Evolutionary conservation across 495 filamentous ascomycete species (phyloP).

Genomic region (Trichoderma parareesei): DNA sequence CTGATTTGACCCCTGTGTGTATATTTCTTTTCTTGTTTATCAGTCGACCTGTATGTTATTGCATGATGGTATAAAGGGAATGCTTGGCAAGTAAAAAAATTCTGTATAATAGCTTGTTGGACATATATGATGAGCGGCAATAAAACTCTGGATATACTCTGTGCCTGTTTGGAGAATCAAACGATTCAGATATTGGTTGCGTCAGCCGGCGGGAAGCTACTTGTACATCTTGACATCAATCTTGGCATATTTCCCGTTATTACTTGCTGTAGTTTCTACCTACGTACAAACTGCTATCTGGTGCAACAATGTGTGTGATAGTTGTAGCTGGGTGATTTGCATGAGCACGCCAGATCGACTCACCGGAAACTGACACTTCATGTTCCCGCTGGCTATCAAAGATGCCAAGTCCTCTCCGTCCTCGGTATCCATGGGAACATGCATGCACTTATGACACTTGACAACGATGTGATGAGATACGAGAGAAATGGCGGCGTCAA

Average conservation of each 20-base stretch:
- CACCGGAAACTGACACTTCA: too few relatives aligned
- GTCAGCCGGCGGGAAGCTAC: neutral
- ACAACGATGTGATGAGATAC: neutral
- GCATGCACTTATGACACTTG: too few relatives aligned
- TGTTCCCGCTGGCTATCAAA: too few relatives aligned
- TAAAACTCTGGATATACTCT: neutral
- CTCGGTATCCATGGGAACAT: too few relatives aligned
- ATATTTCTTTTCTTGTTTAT: neutral
- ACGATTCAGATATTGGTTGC: neutral
- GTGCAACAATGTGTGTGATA: too few relatives aligned
- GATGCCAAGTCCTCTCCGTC: too few relatives aligned
- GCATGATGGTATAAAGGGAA: constrained; percentile 3
- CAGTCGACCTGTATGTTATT: neutral
- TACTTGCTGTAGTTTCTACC: too few relatives aligned
- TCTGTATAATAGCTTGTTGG: constrained; percentile 6
- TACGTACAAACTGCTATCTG: too few relatives aligned
- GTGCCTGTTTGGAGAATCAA: neutral
- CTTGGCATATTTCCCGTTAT: neutral
- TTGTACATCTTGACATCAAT: neutral
- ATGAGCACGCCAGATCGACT: too few relatives aligned
- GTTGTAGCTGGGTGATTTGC: too few relatives aligned
- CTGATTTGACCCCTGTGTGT: neutral
- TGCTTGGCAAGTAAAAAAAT: too few relatives aligned
- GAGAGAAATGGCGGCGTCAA: neutral
- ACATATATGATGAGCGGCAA: constrained; percentile 1